A percentile compares a stretch with the other conserved stretches of the same genome.
These are phyloP conservation scores for Pulveroboletus ravenelii DNA, from an alignment of 768 basidiomycete genomes.

Conservation along the genomic window DNA sequence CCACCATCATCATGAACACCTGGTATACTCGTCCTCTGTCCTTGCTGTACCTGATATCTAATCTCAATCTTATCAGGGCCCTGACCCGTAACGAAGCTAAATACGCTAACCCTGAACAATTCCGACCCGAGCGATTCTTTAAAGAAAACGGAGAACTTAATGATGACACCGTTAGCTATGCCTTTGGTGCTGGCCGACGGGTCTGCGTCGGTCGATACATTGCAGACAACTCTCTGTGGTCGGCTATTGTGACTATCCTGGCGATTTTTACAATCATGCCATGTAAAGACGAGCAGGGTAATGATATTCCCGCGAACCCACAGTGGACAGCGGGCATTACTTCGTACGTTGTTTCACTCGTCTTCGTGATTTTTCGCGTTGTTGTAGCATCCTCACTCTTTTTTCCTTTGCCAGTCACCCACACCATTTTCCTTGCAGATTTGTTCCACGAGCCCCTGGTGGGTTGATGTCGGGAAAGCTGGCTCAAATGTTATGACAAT, in stretches of 20 bases:
- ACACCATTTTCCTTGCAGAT: constrained; percentile 20
- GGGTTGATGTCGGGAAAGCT: constrained; percentile 15
- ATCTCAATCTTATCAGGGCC: constrained; percentile 17
- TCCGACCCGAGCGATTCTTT: constrained; percentile 36
- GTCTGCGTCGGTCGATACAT: constrained; percentile 40
- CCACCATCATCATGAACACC: constrained; percentile 28
- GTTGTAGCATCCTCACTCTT: neutral
- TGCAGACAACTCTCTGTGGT: constrained; percentile 38
- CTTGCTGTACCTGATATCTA: neutral
- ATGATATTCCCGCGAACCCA: constrained; percentile 20
- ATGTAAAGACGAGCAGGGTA: constrained; percentile 22
- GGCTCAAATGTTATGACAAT: constrained; percentile 16
- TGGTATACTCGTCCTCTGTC: constrained; percentile 10
- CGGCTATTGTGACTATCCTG: constrained; percentile 32
- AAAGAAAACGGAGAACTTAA: constrained; percentile 18
- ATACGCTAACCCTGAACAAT: constrained; percentile 31
- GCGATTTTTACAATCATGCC: constrained; percentile 34
- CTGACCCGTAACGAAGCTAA: constrained; percentile 33
- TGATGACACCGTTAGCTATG: constrained; percentile 27
- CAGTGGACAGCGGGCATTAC: constrained; percentile 24
- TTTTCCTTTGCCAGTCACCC: constrained; percentile 17
- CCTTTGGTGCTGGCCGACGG: constrained; percentile 36
- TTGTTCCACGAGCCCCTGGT: constrained; percentile 21
- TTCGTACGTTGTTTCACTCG: constrained; percentile 16
- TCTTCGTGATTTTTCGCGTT: neutral